phyloP scores from a whole-genome alignment of 75 land plant genomes.

The Picea glauca region DNA sequence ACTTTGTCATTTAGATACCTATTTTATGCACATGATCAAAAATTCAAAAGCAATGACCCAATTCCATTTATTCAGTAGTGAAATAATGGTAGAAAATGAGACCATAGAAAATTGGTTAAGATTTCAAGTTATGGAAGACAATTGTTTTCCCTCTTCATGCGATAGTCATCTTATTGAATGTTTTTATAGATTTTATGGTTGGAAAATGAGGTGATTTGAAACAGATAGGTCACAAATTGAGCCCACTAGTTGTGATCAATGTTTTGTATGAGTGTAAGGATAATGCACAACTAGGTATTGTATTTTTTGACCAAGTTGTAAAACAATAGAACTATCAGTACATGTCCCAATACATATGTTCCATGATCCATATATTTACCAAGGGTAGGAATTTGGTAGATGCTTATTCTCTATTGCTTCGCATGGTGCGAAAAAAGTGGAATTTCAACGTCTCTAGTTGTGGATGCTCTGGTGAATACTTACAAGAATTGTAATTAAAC shows the following conservation, averaged over 20 bases:
- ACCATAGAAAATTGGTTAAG: background rate
- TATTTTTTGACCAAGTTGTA: conserved; percentile 26
- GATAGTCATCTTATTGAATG: background rate
- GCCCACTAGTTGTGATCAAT: conserved; percentile 18
- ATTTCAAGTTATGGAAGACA: background rate
- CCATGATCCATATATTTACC: conserved; percentile 40
- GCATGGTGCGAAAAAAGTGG: conserved; percentile 56
- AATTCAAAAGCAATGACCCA: background rate
- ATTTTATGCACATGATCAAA: background rate
- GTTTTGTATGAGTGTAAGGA: conserved; percentile 26
- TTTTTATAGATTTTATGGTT: background rate
- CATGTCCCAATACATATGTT: conserved; percentile 31
- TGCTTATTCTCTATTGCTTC: conserved; percentile 54
- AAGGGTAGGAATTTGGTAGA: conserved; percentile 23
- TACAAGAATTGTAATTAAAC: conserved; percentile 19
- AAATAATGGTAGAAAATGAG: background rate
- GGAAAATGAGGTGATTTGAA: background rate
- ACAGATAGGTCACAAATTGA: conserved; percentile 6
- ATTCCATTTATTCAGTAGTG: background rate
- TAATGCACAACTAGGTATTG: conserved; percentile 17
- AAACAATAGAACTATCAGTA: conserved; percentile 21
- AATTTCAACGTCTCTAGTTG: conserved; percentile 32
- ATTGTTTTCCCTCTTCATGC: background rate
- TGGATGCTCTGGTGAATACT: conserved; percentile 25
- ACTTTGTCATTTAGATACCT: background rate